A percentile compares a stretch with the other conserved stretches of the same genome.
Conservation (phyloP, 225 moss, liverwort and hornwort species). For the Pseudisothecium myosuroides region DNA sequence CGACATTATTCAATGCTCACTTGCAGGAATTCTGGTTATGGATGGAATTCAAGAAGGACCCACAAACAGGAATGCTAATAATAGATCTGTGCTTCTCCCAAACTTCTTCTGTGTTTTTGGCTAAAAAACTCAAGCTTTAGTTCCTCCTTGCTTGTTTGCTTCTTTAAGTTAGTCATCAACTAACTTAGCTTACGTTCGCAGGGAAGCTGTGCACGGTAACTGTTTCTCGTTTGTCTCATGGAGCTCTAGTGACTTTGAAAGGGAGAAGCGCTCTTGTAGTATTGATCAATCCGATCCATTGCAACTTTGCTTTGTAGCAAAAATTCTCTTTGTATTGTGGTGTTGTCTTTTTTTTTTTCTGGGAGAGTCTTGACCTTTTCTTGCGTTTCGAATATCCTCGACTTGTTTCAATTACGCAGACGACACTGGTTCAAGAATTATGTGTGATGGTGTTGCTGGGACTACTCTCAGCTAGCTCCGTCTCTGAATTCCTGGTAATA, state of each 20-base stretch:
- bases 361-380: not conserved
- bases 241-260: not conserved
- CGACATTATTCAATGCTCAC: not conserved
- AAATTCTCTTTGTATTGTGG: not conserved
- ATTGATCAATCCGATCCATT: too few relatives aligned
- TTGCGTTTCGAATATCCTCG: not conserved
- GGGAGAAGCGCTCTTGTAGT: not conserved
- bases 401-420: not conserved
- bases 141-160: not conserved
- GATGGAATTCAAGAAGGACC: not conserved
- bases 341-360: not conserved
- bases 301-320: not conserved
- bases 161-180: not conserved
- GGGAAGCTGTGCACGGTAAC: not conserved
- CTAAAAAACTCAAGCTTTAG: too few relatives aligned
- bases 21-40: not conserved
- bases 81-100: not conserved
- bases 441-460: not conserved
- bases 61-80: not conserved
- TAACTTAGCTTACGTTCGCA: not conserved
- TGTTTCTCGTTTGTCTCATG: not conserved
- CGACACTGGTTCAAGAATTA: not conserved
- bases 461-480: not conserved
- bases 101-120: not conserved
- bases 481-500: not conserved